Percentiles rank a stretch among this genome's conserved stretches.
These are phyloP conservation scores for Verticillium dahliae DNA, from an alignment of 2,329 filamentous ascomycete genomes.

Conservation along the genomic window DNA sequence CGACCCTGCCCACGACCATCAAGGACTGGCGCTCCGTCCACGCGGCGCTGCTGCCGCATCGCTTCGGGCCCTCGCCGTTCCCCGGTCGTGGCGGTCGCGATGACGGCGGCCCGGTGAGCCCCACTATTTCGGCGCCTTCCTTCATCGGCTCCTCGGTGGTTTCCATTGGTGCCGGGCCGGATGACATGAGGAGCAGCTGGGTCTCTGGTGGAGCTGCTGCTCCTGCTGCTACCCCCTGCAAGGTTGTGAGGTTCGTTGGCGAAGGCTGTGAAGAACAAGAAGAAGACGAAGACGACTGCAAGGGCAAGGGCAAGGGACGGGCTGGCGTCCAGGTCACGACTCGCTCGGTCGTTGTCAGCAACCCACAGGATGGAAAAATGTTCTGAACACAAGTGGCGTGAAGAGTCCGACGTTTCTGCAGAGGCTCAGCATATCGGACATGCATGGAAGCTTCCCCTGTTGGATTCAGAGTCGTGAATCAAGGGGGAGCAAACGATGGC, in stretches of 20 bases:
- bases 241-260: not conserved
- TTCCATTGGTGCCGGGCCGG: no score
- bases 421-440: no score
- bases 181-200: no score
- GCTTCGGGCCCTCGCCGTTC: not conserved
- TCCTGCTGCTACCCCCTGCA: no score
- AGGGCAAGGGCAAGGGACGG: not conserved
- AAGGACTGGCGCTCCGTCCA: not conserved
- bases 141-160: not conserved
- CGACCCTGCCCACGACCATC: not conserved
- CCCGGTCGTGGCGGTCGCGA: no score
- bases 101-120: not conserved
- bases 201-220: not conserved
- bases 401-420: not conserved
- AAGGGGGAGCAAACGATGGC: not conserved
- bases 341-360: not conserved
- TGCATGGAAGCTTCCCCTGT: not conserved
- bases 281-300: not conserved
- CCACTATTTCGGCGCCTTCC: not conserved
- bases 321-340: not conserved
- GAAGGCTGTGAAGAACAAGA: not conserved
- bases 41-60: not conserved
- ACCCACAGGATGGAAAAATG: not conserved
- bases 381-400: not conserved
- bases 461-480: not conserved